Conservation (phyloP, 495 filamentous ascomycete genomes). For the Penicillium cinerascens region DNA sequence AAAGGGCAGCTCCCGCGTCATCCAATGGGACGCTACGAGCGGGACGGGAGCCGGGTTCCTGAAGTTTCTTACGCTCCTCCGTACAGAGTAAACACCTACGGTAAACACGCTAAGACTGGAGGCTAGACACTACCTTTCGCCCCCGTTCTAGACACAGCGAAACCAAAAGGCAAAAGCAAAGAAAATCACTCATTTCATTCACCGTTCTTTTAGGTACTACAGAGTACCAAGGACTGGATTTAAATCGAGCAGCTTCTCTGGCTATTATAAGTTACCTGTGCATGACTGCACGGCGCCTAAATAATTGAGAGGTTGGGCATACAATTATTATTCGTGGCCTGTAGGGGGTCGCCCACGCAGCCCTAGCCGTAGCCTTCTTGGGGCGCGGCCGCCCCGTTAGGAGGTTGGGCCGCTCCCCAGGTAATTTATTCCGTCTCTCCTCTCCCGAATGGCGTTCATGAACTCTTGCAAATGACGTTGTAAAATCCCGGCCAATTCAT, state of each 20-base stretch:
- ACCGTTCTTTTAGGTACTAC: background rate
- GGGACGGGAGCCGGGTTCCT: slow-evolving; percentile 13
- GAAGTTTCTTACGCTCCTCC: slow-evolving; percentile 1
- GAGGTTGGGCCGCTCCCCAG: slow-evolving; percentile 16
- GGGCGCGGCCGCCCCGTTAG: background rate
- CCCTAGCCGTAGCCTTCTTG: background rate
- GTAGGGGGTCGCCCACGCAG: slow-evolving; percentile 19
- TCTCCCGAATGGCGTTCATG: background rate
- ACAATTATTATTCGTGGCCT: slow-evolving; percentile 18
- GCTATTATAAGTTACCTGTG: background rate
- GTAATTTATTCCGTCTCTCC: background rate
- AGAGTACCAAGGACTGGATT: background rate
- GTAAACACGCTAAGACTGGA: background rate
- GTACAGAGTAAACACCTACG: background rate
- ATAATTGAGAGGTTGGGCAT: slow-evolving; percentile 23
- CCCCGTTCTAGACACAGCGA: background rate
- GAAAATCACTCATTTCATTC: background rate
- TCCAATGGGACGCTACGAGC: slow-evolving; percentile 12
- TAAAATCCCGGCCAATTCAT: background rate
- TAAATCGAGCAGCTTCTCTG: background rate
- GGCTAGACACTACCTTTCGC: background rate
- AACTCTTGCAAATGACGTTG: background rate
- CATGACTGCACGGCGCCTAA: slow-evolving; percentile 16
- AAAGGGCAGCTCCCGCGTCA: slow-evolving; percentile 13
- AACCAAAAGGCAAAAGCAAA: background rate